A percentile compares a stretch with the other conserved stretches of the same genome.
These are phyloP conservation scores for Acanthamoeba lenticulata DNA, from an alignment of 208 protist species.

Conservation along the genomic window DNA sequence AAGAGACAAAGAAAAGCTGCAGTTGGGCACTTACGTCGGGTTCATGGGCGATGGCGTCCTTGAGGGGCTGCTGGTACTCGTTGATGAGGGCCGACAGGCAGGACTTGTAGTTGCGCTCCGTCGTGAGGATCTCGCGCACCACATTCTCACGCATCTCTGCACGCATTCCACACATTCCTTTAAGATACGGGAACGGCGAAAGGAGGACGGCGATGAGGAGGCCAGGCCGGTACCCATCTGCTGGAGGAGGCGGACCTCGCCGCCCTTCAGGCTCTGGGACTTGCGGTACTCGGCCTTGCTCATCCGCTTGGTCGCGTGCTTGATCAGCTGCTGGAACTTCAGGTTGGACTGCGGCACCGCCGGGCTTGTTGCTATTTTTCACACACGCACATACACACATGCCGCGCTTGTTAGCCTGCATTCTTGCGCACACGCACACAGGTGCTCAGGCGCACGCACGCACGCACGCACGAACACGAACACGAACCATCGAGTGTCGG, in stretches of 20 bases:
- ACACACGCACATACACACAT: too few relatives aligned
- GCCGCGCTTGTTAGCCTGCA: too few relatives aligned
- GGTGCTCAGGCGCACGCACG: too few relatives aligned
- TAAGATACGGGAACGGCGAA: background rate
- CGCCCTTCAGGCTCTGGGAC: conserved; percentile 33
- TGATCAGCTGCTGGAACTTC: background rate
- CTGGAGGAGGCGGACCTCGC: background rate
- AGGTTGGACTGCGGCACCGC: background rate
- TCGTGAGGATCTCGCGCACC: conserved; percentile 54
- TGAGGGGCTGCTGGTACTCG: conserved; percentile 55
- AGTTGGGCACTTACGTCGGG: background rate
- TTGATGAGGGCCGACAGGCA: conserved; percentile 22
- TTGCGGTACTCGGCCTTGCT: conserved; percentile 4
- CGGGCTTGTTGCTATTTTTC: background rate
- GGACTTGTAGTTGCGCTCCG: conserved; percentile 59
- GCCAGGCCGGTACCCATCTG: background rate
- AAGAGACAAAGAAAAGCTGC: background rate
- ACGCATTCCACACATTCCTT: too few relatives aligned
- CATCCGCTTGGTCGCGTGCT: background rate
- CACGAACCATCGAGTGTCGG: too few relatives aligned
- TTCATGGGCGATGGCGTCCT: background rate
- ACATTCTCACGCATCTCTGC: conserved; percentile 48
- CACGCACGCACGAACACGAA: too few relatives aligned
- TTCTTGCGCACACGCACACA: too few relatives aligned
- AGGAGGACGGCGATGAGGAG: background rate